phyloP scores from a whole-genome alignment of 1,139 yeast genomes.

The Pneumocystis canis region DNA sequence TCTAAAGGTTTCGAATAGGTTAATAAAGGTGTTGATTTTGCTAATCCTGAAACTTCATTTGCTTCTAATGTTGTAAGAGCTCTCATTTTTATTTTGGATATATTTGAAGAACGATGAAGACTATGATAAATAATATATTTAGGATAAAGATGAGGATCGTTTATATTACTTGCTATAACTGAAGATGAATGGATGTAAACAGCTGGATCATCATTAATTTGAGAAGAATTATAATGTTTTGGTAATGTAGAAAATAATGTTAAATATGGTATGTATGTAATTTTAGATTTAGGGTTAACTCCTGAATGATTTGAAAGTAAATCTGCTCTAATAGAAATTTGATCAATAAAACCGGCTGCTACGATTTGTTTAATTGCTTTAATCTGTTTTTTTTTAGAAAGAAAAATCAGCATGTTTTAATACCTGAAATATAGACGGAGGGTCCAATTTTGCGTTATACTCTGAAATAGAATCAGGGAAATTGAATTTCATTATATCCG shows the following conservation, averaged over 20 bases:
- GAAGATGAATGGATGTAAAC: constrained; percentile 11
- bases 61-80: constrained; percentile 7
- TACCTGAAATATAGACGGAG: constrained; percentile 27
- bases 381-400: constrained; percentile 34
- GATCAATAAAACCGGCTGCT: constrained; percentile 85
- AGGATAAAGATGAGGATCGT: constrained; percentile 6
- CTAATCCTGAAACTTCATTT: constrained; percentile 4
- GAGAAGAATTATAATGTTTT: neutral
- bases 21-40: constrained; percentile 9
- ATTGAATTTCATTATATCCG: constrained; percentile 54
- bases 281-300: constrained; percentile 4
- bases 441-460: constrained; percentile 33
- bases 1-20: constrained; percentile 9
- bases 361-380: constrained; percentile 79
- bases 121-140: constrained; percentile 7
- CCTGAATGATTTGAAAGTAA: constrained; percentile 30
- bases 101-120: neutral
- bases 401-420: constrained; percentile 27
- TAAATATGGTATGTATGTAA: constrained; percentile 7
- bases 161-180: constrained; percentile 4
- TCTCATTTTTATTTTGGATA: constrained; percentile 1
- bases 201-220: constrained; percentile 2
- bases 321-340: constrained; percentile 75
- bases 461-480: constrained; percentile 33
- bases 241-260: constrained; percentile 7